Percentiles rank a stretch among this genome's conserved stretches.
Evolutionary conservation across 192 early-diverging fungal species (phyloP).

Genomic region (Neocallimastix lanati): DNA sequence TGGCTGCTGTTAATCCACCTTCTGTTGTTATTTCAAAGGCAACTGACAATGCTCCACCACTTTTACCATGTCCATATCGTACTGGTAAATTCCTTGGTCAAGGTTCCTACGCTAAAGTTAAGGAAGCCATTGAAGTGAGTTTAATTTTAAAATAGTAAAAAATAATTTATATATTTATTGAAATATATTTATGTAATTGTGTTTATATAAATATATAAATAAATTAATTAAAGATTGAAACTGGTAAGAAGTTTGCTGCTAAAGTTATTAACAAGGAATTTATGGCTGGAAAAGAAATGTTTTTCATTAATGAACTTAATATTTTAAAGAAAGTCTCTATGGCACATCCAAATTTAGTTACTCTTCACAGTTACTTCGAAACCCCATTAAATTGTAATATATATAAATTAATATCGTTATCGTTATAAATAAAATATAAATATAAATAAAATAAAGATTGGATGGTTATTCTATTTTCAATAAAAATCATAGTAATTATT

Average conservation of each 20-base stretch:
- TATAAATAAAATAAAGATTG: too few species aligned
- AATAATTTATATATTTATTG: too few species aligned
- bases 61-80: not conserved
- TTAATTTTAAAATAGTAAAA: too few species aligned
- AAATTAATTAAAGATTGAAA: not conserved
- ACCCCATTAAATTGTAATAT: not conserved
- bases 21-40: not conserved
- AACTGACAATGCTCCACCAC: not conserved
- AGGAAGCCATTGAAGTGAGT: slow-evolving; percentile 7
- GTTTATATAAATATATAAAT: not conserved
- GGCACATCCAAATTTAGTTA: not conserved
- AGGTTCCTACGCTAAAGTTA: slow-evolving; percentile 48
- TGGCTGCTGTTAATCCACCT: not conserved
- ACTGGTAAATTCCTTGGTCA: slow-evolving; percentile 41
- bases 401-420: too few species aligned
- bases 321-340: not conserved
- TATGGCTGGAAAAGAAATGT: not conserved
- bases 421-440: too few species aligned
- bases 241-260: not conserved
- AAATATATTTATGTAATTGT: too few species aligned
- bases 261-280: not conserved
- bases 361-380: not conserved
- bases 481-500: too few species aligned
- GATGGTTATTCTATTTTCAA: too few species aligned
- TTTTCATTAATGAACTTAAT: not conserved